Conservation (phyloP, 306 rosid species). For the Vicia villosa region DNA sequence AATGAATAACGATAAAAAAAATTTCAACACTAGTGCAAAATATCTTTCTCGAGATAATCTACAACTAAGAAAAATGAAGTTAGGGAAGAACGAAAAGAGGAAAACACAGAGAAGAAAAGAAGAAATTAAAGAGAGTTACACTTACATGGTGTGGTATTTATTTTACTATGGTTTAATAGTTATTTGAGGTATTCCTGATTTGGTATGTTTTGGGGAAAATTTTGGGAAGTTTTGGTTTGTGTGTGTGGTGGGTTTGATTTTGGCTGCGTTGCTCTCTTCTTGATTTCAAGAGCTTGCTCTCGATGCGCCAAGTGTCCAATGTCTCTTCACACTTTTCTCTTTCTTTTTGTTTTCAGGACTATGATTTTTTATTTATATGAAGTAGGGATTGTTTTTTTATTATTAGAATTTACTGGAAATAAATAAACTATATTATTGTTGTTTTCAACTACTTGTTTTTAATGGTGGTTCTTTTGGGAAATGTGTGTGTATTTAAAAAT, state of each 20-base stretch:
- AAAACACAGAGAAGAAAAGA: neutral
- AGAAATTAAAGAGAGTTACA: neutral
- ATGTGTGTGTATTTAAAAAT: neutral
- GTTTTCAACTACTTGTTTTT: neutral
- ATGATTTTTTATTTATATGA: neutral
- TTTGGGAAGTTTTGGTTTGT: conserved; percentile 17
- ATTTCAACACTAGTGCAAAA: conserved; percentile 9
- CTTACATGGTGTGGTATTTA: conserved; percentile 30
- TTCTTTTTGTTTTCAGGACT: conserved; percentile 29
- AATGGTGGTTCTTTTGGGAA: too few relatives aligned
- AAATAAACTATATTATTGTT: neutral
- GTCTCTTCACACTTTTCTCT: conserved; percentile 22
- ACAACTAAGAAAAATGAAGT: neutral
- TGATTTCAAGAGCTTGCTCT: conserved; percentile 12
- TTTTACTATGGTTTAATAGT: neutral
- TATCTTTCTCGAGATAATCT: neutral
- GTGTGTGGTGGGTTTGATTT: conserved; percentile 20
- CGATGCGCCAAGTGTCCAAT: conserved; percentile 71
- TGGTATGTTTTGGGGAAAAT: conserved; percentile 31
- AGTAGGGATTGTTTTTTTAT: neutral
- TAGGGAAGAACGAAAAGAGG: neutral
- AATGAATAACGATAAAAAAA: too few relatives aligned
- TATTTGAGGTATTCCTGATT: conserved; percentile 34
- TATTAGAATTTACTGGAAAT: neutral
- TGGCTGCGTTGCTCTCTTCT: conserved; percentile 54